A percentile compares a stretch with the other conserved stretches of the same genome.
Conservation (phyloP, 305 asterid species). For the Fraxinus floribunda region DNA sequence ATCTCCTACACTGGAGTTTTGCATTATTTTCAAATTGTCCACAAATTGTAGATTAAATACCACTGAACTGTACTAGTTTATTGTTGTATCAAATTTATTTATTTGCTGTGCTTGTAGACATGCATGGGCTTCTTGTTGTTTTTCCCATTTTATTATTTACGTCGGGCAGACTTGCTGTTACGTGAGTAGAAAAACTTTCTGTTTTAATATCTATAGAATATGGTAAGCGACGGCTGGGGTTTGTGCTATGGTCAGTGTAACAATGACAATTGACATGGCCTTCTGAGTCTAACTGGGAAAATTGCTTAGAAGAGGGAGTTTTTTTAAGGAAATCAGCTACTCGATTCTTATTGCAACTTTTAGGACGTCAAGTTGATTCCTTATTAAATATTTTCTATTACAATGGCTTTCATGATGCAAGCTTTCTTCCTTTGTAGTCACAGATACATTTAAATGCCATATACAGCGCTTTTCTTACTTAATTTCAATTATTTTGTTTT, state of each 20-base stretch:
- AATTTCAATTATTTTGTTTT: background rate
- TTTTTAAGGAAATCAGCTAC: slow-evolving; percentile 8
- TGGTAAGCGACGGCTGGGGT: background rate
- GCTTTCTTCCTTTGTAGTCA: background rate
- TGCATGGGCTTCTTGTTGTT: slow-evolving; percentile 6
- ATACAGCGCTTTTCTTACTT: background rate
- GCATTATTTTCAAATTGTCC: slow-evolving; percentile 20
- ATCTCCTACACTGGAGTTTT: slow-evolving; percentile 9
- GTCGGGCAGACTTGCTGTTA: slow-evolving; percentile 12
- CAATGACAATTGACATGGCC: slow-evolving; percentile 10
- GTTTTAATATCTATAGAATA: background rate
- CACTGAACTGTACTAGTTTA: background rate
- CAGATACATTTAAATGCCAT: background rate
- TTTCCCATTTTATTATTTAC: slow-evolving; percentile 7
- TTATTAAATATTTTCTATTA: background rate
- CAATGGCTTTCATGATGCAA: background rate
- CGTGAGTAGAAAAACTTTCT: background rate
- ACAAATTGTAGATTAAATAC: slow-evolving; percentile 17
- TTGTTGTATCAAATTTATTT: slow-evolving; percentile 11
- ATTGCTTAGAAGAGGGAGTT: background rate
- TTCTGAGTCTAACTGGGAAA: background rate
- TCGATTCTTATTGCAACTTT: slow-evolving; percentile 8
- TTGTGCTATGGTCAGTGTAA: background rate
- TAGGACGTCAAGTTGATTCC: slow-evolving; percentile 10
- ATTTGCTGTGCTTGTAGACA: slow-evolving; percentile 19